These are phyloP conservation scores for Plasmodium coatneyi DNA, from an alignment of 169 alveolate genomes.

Conservation along the genomic window DNA sequence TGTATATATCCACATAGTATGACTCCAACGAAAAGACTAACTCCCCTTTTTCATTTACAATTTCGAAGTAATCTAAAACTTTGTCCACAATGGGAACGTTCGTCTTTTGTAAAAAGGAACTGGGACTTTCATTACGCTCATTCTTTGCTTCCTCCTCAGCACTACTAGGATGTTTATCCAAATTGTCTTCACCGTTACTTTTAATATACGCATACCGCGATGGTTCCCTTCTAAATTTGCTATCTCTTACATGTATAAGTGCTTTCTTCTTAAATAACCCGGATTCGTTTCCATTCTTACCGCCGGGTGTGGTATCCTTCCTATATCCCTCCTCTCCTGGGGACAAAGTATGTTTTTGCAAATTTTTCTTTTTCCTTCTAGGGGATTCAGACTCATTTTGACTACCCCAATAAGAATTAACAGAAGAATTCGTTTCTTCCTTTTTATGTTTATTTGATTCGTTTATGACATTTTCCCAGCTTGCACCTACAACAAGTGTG, in stretches of 20 bases:
- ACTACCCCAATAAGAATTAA: neutral
- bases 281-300: neutral
- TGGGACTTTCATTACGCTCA: neutral
- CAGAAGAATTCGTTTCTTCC: neutral
- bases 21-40: slow-evolving; percentile 2
- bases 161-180: neutral
- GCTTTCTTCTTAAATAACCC: neutral
- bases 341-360: neutral
- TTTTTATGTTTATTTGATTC: slow-evolving; percentile 6
- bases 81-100: neutral
- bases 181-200: neutral
- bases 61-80: slow-evolving; percentile 9
- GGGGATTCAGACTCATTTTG: neutral
- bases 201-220: neutral
- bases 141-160: neutral
- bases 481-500: neutral
- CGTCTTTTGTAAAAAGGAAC: neutral
- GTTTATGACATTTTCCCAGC: slow-evolving; percentile 11
- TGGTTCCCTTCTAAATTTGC: neutral
- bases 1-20: slow-evolving; percentile 4
- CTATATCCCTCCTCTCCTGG: neutral
- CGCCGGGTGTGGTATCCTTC: neutral
- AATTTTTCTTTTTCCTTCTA: neutral
- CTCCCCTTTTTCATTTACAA: neutral
- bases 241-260: neutral